Base-by-base conservation (phyloP, 371 early-diverging fungal species). In the Mucor indicus region DNA sequence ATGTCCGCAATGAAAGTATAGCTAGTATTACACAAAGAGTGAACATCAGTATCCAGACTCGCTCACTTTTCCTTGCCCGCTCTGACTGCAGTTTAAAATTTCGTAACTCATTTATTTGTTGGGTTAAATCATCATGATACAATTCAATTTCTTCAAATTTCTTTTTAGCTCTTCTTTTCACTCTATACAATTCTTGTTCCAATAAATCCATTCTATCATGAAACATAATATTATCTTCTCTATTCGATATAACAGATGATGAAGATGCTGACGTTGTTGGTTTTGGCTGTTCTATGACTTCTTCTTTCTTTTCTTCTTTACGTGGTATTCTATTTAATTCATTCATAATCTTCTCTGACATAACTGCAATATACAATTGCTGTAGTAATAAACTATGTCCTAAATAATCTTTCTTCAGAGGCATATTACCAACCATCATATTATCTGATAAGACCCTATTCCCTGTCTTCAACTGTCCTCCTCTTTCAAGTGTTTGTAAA, bases 381-480 rank as follows among this genome's bases (percentile, higher is more conserved):
- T 68, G 71, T 19, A 75, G 21, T 12, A 31, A 16, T 9, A 33
- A 6, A 22, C 57, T 53, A 38, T 70, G 62, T 11, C 44, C 50
- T 5, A 75, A 32, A 29, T 62, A 64, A 20, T 65, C 64, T 13
- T 57, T 59, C 33, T 66, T 65, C 3, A 75, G 30, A 1, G 69
- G 67, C 67, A 75, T 68, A 36, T 71, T 71, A 0, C 71, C 71
- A 1, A 75, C 50, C 54, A 71, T 60, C 60, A 75, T 75, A 19
- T 44, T 66, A 33, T 75, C 71, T 0, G 67, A 61, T 4, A 70
- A 45, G 0, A 74, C 66, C 4, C 75, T 55, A 3, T 48, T 40
- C 23, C 32, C 19, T 27, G 22, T 37, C n/a, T n/a, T n/a, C 5
- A 25, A 19, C 10, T 21, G 39, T 39, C 41, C 53, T 23, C 27